Evolutionary conservation across 768 basidiomycete genomes (phyloP), one percentile per base, ranked within the genome.

Genomic region (Sporobolomyces pararoseus): DNA sequence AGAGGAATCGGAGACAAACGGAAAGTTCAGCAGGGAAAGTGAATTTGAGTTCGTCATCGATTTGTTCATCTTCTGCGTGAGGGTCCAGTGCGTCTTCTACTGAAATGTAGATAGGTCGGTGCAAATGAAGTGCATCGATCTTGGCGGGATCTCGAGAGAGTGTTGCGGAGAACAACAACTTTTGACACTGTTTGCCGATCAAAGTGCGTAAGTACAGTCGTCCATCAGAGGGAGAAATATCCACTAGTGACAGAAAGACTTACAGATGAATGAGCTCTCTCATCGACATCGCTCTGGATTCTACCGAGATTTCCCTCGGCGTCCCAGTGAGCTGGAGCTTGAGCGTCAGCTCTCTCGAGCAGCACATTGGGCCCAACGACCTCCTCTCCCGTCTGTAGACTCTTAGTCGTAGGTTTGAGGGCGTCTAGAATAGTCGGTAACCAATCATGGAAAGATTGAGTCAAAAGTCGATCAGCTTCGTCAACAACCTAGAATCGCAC

Each of bases 401-500:
- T 32, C 69, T 31, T 17, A 64, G 55, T 14, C 4, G 58, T 27
- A 1, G 83, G 82, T 44, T 81, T 84, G 14, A 86, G 89, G 10
- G 90, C 91, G n/a, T 84, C 81, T 12, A 96, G 82, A 5, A 98
- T 89, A 76, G 87, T 87, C 9, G 85, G 84, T 4, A 98, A 82
- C 95, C 94, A 99, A 78, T 91, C 90, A 79, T 98, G 93, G 81
- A 96, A 98, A 1, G 91, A 91, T 78, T 97, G 93, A 14, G 89
- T 88, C 13, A 99, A 83, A 0, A 99, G 83, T n/a, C 93, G 86
- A 78, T 99, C 96, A 0, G 96, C 96, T 81, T 99, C 96, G 79
- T 99, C 96, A 65, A 99, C 91, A 34, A 98, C 87, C 92, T 95
- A 66, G n/a, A n/a, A n/a, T n/a, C 14, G 27, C 14, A 7, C 25